Conservation (phyloP, 805 yeast genomes). For the Saturnispora mendoncae region DNA sequence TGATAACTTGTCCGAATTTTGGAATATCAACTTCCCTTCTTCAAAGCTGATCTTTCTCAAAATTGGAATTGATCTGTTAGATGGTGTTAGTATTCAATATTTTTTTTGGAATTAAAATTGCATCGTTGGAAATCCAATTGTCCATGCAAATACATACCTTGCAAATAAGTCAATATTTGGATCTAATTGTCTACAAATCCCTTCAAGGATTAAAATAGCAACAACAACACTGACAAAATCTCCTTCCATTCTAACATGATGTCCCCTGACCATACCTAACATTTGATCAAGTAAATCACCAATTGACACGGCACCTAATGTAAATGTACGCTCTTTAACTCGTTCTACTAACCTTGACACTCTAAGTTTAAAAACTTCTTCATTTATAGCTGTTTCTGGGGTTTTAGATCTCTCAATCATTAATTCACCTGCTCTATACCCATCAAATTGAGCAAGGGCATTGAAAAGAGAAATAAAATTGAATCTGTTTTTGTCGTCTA, state of each 20-base stretch:
- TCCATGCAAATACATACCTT: conserved; percentile 67
- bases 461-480: conserved; percentile 87
- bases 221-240: conserved; percentile 94
- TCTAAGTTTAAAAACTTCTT: conserved; percentile 77
- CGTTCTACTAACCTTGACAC: conserved; percentile 76
- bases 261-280: conserved; percentile 81
- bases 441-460: conserved; percentile 85
- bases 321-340: conserved; percentile 81
- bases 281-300: conserved; percentile 86
- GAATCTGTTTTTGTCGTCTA: conserved; percentile 64
- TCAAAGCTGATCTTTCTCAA: conserved; percentile 70
- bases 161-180: conserved; percentile 92
- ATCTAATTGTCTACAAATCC: conserved; percentile 89
- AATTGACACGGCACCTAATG: conserved; percentile 83
- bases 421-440: conserved; percentile 87
- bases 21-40: conserved; percentile 52
- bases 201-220: conserved; percentile 84
- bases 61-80: conserved; percentile 69
- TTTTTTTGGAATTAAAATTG: conserved; percentile 10
- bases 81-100: neutral
- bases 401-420: conserved; percentile 94
- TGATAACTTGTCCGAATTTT: conserved; percentile 52
- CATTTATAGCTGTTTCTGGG: conserved; percentile 82
- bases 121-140: conserved; percentile 30
- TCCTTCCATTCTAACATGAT: conserved; percentile 96